Percentiles rank a stretch among this genome's conserved stretches.
These are phyloP conservation scores for Boletus semigastroideus DNA, from an alignment of 1,284 basidiomycete genomes.

Conservation along the genomic window DNA sequence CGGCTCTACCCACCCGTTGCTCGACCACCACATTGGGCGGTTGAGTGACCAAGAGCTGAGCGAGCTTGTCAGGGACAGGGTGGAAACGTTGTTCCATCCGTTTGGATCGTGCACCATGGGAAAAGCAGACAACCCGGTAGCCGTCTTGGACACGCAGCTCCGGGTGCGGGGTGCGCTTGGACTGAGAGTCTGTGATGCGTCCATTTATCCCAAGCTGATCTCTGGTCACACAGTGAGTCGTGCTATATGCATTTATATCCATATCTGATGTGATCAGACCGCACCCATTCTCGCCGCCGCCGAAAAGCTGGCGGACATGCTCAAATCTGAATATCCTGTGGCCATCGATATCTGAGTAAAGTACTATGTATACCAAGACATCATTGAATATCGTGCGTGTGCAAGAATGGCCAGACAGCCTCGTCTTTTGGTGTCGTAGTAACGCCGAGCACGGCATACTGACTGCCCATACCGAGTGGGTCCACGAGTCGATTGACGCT, in stretches of 20 bases:
- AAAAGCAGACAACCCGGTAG: conserved; percentile 30
- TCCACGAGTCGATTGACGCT: conserved; percentile 60
- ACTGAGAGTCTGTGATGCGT: conserved; percentile 61
- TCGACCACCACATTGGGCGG: conserved; percentile 43
- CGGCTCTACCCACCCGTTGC: conserved; percentile 34
- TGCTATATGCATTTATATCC: neutral
- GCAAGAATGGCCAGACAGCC: neutral
- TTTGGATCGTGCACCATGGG: conserved; percentile 60
- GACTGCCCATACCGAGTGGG: conserved; percentile 60
- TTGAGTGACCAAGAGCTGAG: conserved; percentile 45
- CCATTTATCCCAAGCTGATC: conserved; percentile 55
- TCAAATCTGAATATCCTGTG: conserved; percentile 39
- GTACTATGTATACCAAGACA: too few species aligned
- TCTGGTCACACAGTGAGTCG: conserved; percentile 61
- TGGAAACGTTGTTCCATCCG: conserved; percentile 62
- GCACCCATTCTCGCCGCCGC: conserved; percentile 58
- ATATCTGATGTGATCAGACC: conserved; percentile 42
- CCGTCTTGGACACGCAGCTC: conserved; percentile 51
- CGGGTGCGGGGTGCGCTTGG: conserved; percentile 46
- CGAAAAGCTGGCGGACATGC: conserved; percentile 63
- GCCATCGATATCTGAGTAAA: neutral
- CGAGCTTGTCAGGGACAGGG: conserved; percentile 43
- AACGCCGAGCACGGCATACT: conserved; percentile 64
- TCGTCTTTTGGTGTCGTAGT: conserved; percentile 18
- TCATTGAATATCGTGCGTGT: neutral